Evolutionary conservation across 441 rosid genomes (phyloP).

Genomic region (Cnidoscolus chayamansa): DNA sequence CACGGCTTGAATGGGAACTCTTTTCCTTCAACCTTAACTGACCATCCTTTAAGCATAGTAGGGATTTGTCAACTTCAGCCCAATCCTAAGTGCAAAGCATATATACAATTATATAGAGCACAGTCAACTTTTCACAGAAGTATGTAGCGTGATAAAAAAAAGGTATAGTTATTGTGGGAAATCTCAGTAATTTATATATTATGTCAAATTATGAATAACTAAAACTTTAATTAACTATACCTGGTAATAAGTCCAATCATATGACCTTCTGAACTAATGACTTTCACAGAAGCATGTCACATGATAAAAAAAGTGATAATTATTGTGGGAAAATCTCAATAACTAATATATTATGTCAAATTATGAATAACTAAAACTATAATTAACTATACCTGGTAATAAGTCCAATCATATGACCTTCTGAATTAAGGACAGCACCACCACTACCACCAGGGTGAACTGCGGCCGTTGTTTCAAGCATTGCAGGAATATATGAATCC

Average conservation of each 20-base stretch:
- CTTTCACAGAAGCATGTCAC: conserved; percentile 7
- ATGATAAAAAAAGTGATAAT: no score
- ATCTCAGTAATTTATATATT: no score
- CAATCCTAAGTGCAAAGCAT: neutral
- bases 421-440: conserved; percentile 80
- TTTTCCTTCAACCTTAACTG: neutral
- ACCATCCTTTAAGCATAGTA: neutral
- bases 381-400: conserved; percentile 62
- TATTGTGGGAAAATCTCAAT: no score
- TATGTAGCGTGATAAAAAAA: no score
- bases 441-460: conserved; percentile 97
- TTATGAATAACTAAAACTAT: no score
- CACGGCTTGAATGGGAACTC: neutral
- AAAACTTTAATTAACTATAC: conserved; percentile 28
- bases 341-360: no score
- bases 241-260: conserved; percentile 97
- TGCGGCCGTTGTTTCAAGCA: conserved; percentile 97
- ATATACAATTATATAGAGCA: no score
- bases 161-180: no score
- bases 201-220: no score
- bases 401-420: conserved; percentile 87
- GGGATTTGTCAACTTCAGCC: neutral
- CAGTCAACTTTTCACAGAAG: neutral
- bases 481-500: conserved; percentile 51
- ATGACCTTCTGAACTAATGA: conserved; percentile 66